phyloP scores from a whole-genome alignment of 306 rosid species.

The cucumber (Cucumis sativus) region DNA sequence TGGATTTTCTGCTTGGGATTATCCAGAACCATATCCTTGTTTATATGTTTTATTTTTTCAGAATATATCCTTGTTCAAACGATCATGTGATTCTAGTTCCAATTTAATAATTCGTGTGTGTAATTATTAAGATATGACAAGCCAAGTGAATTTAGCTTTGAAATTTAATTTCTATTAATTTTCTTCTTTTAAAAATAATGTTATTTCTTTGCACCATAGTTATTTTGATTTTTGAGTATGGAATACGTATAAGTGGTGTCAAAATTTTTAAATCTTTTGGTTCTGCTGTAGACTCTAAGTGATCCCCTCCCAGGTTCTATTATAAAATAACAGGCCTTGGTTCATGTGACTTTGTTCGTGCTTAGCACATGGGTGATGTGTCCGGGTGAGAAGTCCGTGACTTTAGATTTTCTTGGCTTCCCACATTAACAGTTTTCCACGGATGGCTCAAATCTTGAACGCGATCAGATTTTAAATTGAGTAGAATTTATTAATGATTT shows the following conservation, averaged over 20 bases:
- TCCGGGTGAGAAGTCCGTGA: background rate
- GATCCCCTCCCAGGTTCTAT: background rate
- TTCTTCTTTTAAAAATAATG: background rate
- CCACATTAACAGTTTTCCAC: background rate
- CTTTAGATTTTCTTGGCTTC: background rate
- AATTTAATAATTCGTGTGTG: background rate
- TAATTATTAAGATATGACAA: background rate
- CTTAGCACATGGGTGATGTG: constrained; percentile 5
- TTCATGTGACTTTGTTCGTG: constrained; percentile 7
- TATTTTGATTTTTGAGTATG: background rate
- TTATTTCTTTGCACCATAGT: background rate
- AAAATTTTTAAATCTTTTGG: background rate
- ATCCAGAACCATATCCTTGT: background rate
- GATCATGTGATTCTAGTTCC: background rate
- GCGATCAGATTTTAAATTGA: background rate
- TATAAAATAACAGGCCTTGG: background rate
- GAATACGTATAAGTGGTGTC: background rate
- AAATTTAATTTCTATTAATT: background rate
- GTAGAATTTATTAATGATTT: background rate
- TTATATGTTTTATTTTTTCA: background rate
- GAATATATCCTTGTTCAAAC: background rate
- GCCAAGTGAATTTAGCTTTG: background rate
- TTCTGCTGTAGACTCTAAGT: background rate
- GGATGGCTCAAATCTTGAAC: constrained; percentile 6
- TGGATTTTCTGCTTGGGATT: background rate